Percentiles rank a stretch among this genome's conserved stretches.
Evolutionary conservation across 1,139 yeast species (phyloP).

Genomic region (Magnusiomyces paraingens): DNA sequence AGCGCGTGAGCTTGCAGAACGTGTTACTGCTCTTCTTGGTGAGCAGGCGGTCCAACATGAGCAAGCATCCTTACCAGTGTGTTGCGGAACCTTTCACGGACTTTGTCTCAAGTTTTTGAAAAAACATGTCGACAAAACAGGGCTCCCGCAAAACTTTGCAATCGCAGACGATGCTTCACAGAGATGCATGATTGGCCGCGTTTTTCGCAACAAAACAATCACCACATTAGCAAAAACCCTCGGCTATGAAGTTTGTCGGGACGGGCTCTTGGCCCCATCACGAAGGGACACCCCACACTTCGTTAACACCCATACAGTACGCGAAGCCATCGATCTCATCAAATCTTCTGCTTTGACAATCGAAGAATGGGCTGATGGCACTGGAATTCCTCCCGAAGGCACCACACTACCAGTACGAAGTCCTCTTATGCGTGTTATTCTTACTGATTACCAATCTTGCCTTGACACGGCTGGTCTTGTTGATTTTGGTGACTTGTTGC

Average conservation of each 20-base stretch:
- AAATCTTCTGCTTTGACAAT: slow-evolving; percentile 8
- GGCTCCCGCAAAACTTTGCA: slow-evolving; percentile 35
- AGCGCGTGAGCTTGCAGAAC: slow-evolving; percentile 69
- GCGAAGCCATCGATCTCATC: background rate
- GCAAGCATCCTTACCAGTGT: slow-evolving; percentile 34
- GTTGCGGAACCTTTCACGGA: slow-evolving; percentile 74
- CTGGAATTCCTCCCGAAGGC: too few species aligned
- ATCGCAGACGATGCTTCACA: slow-evolving; percentile 68
- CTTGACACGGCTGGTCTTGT: background rate
- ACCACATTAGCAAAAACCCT: background rate
- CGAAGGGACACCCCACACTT: background rate
- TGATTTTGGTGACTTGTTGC: slow-evolving; percentile 60
- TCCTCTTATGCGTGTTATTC: too few species aligned
- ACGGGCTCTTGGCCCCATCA: too few species aligned
- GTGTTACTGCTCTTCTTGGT: slow-evolving; percentile 37
- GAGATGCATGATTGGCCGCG: slow-evolving; percentile 39
- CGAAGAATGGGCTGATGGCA: slow-evolving; percentile 6
- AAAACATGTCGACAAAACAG: slow-evolving; percentile 50
- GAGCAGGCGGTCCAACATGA: slow-evolving; percentile 35
- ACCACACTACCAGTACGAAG: too few species aligned
- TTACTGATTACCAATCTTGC: too few species aligned
- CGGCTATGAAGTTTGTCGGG: background rate
- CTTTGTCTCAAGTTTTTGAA: slow-evolving; percentile 59
- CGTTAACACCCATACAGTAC: background rate
- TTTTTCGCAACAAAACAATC: background rate